Percentiles rank a stretch among this genome's conserved stretches.
phyloP scores from a whole-genome alignment of 2,329 filamentous ascomycete species.

The Penicillium concentricum region DNA sequence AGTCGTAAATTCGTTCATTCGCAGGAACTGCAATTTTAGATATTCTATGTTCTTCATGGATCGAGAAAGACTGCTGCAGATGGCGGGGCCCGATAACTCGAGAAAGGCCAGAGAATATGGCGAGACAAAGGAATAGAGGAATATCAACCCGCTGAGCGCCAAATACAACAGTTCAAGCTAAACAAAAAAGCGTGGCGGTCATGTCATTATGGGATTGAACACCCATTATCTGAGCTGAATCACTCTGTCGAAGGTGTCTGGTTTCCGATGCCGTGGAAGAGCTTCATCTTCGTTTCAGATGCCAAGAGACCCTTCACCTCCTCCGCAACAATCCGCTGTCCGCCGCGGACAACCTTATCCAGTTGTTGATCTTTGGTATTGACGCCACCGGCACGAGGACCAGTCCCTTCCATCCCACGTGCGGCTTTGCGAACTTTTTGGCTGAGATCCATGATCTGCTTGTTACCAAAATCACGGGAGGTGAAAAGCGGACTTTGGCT shows the following conservation, averaged over 20 bases:
- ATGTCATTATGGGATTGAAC: slow-evolving; percentile 12
- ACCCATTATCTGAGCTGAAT: background rate
- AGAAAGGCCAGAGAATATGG: background rate
- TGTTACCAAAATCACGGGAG: slow-evolving; percentile 89
- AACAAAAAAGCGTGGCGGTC: slow-evolving; percentile 14
- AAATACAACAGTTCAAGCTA: slow-evolving; percentile 5
- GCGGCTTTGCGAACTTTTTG: slow-evolving; percentile 73
- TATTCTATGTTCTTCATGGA: slow-evolving; percentile 3
- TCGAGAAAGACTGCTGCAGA: background rate
- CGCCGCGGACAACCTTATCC: slow-evolving; percentile 56
- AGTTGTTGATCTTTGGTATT: slow-evolving; percentile 46
- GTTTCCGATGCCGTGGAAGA: slow-evolving; percentile 48
- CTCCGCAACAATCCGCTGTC: slow-evolving; percentile 58
- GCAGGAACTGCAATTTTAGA: slow-evolving; percentile 1
- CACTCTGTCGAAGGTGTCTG: slow-evolving; percentile 17
- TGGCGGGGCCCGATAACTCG: background rate
- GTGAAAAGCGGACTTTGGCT: slow-evolving; percentile 87
- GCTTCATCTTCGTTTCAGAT: slow-evolving; percentile 52
- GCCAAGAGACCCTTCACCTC: slow-evolving; percentile 50
- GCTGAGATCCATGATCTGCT: slow-evolving; percentile 85
- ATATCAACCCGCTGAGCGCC: slow-evolving; percentile 14
- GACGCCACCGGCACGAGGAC: slow-evolving; percentile 28
- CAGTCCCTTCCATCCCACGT: slow-evolving; percentile 36
- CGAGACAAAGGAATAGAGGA: background rate
- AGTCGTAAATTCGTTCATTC: slow-evolving; percentile 11